Evolutionary conservation across 1,284 basidiomycete genomes (phyloP).

Genomic region (Moesziomyces antarcticus): DNA sequence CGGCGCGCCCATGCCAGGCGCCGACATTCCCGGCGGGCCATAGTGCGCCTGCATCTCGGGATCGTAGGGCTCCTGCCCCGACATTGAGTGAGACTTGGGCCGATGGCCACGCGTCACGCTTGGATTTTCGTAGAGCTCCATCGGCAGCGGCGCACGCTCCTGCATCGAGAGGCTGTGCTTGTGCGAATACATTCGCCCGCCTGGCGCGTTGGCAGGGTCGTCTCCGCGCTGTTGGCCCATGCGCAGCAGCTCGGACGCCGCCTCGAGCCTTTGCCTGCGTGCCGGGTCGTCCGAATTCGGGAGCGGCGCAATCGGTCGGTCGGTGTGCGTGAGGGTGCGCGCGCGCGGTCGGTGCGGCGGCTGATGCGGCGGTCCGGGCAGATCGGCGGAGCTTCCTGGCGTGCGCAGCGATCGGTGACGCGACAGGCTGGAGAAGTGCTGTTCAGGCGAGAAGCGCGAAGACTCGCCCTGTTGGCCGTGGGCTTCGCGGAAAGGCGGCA

Average conservation of each 20-base stretch:
- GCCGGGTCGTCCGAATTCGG: constrained; percentile 45
- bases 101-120: constrained; percentile 26
- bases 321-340: constrained; percentile 44
- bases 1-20: constrained; percentile 34
- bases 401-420: constrained; percentile 40
- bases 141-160: constrained; percentile 31
- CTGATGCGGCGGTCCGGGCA: constrained; percentile 18
- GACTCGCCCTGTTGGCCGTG: constrained; percentile 21
- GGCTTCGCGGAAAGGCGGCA: constrained; percentile 37
- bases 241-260: constrained; percentile 44
- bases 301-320: constrained; percentile 50
- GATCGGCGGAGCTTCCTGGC: constrained; percentile 26
- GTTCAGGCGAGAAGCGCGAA: constrained; percentile 23
- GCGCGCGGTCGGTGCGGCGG: constrained; percentile 39
- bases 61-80: constrained; percentile 35
- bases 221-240: constrained; percentile 36
- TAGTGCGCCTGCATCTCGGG: constrained; percentile 26
- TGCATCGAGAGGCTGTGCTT: constrained; percentile 48
- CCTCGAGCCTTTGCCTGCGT: constrained; percentile 39
- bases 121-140: constrained; percentile 39
- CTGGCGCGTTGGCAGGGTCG: background rate
- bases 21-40: constrained; percentile 39
- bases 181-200: constrained; percentile 34
- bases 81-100: constrained; percentile 47
- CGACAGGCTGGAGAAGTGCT: constrained; percentile 30